Conservation (phyloP, 768 basidiomycete genomes). For the Sistotremastrum suecicum region DNA sequence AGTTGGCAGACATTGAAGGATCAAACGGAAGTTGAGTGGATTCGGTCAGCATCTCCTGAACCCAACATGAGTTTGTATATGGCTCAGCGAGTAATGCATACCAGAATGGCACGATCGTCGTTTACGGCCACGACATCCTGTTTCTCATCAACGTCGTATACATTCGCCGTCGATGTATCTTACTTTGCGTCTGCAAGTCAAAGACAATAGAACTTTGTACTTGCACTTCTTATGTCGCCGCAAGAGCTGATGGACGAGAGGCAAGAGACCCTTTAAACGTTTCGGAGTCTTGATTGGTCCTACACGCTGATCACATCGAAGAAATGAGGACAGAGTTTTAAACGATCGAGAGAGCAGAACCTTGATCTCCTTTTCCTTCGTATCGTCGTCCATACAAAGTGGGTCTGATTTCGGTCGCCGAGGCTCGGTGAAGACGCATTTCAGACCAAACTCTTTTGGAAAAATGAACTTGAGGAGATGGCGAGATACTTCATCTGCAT, state of each 20-base stretch:
- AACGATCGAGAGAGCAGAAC: slow-evolving; percentile 20
- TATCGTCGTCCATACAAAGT: slow-evolving; percentile 33
- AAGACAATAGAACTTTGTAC: slow-evolving; percentile 49
- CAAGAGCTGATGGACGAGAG: slow-evolving; percentile 44
- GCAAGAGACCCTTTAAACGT: slow-evolving; percentile 42
- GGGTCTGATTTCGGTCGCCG: slow-evolving; percentile 14
- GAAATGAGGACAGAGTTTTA: not conserved
- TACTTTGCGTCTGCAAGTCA: slow-evolving; percentile 71
- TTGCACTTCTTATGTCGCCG: slow-evolving; percentile 55
- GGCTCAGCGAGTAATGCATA: slow-evolving; percentile 12
- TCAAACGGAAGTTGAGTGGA: slow-evolving; percentile 46
- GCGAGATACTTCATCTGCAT: slow-evolving; percentile 36
- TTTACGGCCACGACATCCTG: not conserved
- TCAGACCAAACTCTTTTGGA: slow-evolving; percentile 59
- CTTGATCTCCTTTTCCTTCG: slow-evolving; percentile 59
- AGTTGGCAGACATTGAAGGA: slow-evolving; percentile 21
- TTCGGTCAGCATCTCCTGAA: slow-evolving; percentile 67
- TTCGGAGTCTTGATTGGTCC: slow-evolving; percentile 59
- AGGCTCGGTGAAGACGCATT: slow-evolving; percentile 35
- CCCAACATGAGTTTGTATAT: slow-evolving; percentile 3
- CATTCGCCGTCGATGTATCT: not conserved
- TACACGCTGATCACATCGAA: slow-evolving; percentile 14
- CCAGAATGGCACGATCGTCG: slow-evolving; percentile 40
- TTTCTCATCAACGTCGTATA: not conserved
- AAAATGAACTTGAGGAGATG: slow-evolving; percentile 77